Conservation (phyloP, 2,329 filamentous ascomycete genomes). For the Pseudogymnoascus sp. region DNA sequence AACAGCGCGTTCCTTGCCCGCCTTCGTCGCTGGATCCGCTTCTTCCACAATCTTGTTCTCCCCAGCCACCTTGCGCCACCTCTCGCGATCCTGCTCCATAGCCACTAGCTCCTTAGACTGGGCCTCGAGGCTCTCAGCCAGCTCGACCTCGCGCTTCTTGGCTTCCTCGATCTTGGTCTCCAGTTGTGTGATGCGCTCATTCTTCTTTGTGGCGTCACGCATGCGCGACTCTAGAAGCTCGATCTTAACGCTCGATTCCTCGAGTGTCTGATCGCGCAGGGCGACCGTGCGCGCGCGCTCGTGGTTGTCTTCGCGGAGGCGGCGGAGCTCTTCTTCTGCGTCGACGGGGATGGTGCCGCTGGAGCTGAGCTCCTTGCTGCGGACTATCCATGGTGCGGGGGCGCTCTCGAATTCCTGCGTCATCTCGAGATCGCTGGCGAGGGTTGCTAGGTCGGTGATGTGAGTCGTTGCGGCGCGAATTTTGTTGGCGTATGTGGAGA, state of each 20-base stretch:
- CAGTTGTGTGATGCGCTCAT: slow-evolving; percentile 57
- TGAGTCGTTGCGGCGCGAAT: slow-evolving; percentile 55
- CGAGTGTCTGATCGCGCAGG: slow-evolving; percentile 70
- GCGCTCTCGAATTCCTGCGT: slow-evolving; percentile 71
- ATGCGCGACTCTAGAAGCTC: slow-evolving; percentile 84
- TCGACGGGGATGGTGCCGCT: slow-evolving; percentile 74
- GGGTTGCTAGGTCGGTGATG: slow-evolving; percentile 60
- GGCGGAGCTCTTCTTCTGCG: slow-evolving; percentile 74
- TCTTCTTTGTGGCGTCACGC: slow-evolving; percentile 72
- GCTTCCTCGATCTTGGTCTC: slow-evolving; percentile 50
- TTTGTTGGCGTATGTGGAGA: slow-evolving; percentile 58
- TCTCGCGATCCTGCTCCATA: slow-evolving; percentile 57
- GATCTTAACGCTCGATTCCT: slow-evolving; percentile 84
- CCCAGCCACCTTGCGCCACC: slow-evolving; percentile 62
- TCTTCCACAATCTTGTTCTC: slow-evolving; percentile 47
- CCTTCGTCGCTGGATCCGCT: slow-evolving; percentile 41
- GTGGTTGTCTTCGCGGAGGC: slow-evolving; percentile 69
- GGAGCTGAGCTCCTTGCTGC: slow-evolving; percentile 72
- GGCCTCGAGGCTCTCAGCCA: slow-evolving; percentile 57
- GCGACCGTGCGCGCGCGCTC: slow-evolving; percentile 66
- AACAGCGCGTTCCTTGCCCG: slow-evolving; percentile 57
- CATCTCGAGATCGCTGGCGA: slow-evolving; percentile 62
- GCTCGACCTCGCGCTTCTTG: slow-evolving; percentile 40
- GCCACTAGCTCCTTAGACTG: slow-evolving; percentile 58
- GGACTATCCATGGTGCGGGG: slow-evolving; percentile 72